A percentile compares a stretch with the other conserved stretches of the same genome.
phyloP scores from a whole-genome alignment of 176 grass and related monocot genomes.

The Eleusine coracana region DNA sequence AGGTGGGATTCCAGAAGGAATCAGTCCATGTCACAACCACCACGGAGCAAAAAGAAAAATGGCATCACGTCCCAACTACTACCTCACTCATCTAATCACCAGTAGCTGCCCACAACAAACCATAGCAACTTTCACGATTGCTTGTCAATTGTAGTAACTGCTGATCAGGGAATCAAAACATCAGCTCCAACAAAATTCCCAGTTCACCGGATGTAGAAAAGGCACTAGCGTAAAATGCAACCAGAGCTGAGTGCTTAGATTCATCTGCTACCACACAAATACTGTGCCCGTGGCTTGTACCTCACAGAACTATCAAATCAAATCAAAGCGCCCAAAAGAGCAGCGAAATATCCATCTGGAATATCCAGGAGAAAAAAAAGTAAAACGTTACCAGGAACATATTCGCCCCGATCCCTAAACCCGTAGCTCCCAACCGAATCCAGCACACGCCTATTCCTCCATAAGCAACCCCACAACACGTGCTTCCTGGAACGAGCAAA shows the following conservation, averaged over 20 bases:
- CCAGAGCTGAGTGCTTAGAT: neutral
- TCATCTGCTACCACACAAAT: neutral
- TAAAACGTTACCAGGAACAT: conserved; percentile 14
- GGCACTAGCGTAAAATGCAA: neutral
- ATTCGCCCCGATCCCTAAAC: conserved; percentile 7
- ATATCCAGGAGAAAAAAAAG: neutral
- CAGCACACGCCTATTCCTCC: neutral
- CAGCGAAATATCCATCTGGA: neutral
- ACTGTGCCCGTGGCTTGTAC: neutral
- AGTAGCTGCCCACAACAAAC: neutral
- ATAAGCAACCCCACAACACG: neutral
- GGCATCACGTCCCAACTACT: conserved; percentile 2
- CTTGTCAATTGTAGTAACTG: neutral
- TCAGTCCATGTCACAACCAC: neutral
- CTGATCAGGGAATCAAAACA: neutral
- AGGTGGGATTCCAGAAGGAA: neutral
- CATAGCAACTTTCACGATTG: neutral
- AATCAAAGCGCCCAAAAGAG: neutral
- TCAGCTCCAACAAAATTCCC: neutral
- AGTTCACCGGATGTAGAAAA: neutral
- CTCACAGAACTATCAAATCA: neutral
- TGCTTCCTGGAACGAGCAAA: neutral
- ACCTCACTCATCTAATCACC: neutral
- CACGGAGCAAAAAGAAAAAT: neutral
- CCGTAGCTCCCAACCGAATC: neutral